Percentiles rank a stretch among this genome's conserved stretches.
Evolutionary conservation across 148 eudicot genomes (phyloP).

Genomic region (Diospyros lotus): DNA sequence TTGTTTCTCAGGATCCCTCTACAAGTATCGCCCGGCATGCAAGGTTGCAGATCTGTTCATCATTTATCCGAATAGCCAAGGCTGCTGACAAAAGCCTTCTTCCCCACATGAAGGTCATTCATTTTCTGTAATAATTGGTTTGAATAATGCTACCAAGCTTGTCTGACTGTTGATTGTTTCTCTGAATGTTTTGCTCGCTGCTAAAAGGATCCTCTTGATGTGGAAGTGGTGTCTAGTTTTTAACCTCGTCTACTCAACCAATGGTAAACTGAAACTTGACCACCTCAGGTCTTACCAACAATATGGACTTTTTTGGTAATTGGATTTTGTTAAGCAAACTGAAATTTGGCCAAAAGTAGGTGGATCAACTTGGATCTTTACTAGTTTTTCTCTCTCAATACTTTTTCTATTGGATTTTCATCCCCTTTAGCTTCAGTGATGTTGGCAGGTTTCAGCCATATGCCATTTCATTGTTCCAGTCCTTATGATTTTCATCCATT

Average conservation of each 20-base stretch:
- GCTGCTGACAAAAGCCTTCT: slow-evolving; percentile 75
- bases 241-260: background rate
- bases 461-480: too few relatives aligned
- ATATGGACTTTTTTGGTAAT: slow-evolving; percentile 1
- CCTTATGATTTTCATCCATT: too few relatives aligned
- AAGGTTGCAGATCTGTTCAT: slow-evolving; percentile 91
- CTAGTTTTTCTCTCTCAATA: background rate
- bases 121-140: slow-evolving; percentile 3
- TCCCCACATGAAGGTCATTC: slow-evolving; percentile 95
- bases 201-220: background rate
- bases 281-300: background rate
- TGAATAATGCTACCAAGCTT: background rate
- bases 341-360: background rate
- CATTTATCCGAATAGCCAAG: slow-evolving; percentile 95
- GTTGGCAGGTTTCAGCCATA: too few relatives aligned
- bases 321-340: background rate
- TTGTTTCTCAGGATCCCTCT: slow-evolving; percentile 73
- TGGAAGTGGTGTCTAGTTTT: background rate
- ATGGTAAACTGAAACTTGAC: background rate
- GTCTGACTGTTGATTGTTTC: background rate
- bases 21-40: slow-evolving; percentile 87
- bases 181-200: slow-evolving; percentile 2
- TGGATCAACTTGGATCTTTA: background rate
- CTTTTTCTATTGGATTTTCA: background rate
- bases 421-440: too few relatives aligned